Conservation (phyloP, 1,284 basidiomycete species). For the Cerrena zonata region DNA sequence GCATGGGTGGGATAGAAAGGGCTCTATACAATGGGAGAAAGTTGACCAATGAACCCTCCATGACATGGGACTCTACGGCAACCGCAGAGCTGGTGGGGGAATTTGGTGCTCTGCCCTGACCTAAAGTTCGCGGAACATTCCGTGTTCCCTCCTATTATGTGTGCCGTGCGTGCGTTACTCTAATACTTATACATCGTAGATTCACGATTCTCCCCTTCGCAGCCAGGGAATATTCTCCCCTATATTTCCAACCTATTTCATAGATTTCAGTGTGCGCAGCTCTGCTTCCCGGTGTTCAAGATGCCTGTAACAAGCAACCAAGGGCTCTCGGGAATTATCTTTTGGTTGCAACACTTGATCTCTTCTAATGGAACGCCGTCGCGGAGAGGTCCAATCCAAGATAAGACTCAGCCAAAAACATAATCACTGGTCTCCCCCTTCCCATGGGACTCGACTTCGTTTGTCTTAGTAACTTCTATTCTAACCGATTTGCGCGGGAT, state of each 20-base stretch:
- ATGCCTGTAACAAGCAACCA: too few species aligned
- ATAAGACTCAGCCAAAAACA: not conserved
- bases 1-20: not conserved
- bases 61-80: constrained; percentile 1
- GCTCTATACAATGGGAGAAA: not conserved
- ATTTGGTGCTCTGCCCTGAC: not conserved
- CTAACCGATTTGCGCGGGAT: not conserved
- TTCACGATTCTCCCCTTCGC: too few species aligned
- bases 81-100: not conserved
- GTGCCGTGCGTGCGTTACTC: too few species aligned
- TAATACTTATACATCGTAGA: too few species aligned
- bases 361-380: not conserved
- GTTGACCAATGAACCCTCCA: not conserved
- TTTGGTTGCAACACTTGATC: not conserved
- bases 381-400: not conserved
- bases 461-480: not conserved
- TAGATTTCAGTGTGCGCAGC: too few species aligned
- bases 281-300: too few species aligned
- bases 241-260: too few species aligned
- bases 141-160: too few species aligned
- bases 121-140: not conserved
- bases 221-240: too few species aligned
- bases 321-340: not conserved
- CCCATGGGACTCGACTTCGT: not conserved
- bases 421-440: not conserved